These are phyloP conservation scores for Fusarium zealandicum DNA, from an alignment of 2,329 filamentous ascomycete genomes.

Conservation along the genomic window DNA sequence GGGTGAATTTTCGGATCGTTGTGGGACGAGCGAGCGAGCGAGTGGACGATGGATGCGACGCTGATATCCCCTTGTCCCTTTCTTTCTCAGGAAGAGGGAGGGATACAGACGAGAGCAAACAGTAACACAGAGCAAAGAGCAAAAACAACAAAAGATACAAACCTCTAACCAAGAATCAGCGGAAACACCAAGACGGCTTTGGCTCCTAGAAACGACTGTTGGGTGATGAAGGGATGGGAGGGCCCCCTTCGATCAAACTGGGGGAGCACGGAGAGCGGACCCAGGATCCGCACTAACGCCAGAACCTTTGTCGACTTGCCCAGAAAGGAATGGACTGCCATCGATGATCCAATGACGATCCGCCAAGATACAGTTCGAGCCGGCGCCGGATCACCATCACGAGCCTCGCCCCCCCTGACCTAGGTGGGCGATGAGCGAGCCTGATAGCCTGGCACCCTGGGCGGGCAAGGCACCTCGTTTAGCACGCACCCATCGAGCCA, in stretches of 20 bases:
- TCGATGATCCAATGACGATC: neutral
- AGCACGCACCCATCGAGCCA: no score
- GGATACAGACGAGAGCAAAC: slow-evolving; percentile 2
- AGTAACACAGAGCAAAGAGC: slow-evolving; percentile 10
- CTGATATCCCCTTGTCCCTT: slow-evolving; percentile 21
- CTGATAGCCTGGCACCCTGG: no score
- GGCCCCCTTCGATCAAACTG: neutral
- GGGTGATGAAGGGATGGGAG: slow-evolving; percentile 12
- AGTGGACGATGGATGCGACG: slow-evolving; percentile 26
- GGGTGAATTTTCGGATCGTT: slow-evolving; percentile 10
- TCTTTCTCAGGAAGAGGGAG: neutral
- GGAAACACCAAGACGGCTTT: slow-evolving; percentile 12
- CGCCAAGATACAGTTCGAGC: neutral
- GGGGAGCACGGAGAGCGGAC: neutral
- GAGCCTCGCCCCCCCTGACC: slow-evolving; percentile 6
- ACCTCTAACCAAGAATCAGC: slow-evolving; percentile 30
- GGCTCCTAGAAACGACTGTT: slow-evolving; percentile 29
- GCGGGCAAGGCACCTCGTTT: no score
- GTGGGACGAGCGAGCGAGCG: slow-evolving; percentile 28
- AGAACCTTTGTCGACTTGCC: neutral
- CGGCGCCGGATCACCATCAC: neutral
- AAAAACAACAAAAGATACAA: slow-evolving; percentile 16
- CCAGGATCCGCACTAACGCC: no score
- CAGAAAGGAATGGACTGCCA: no score
- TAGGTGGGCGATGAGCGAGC: no score